Conservation (phyloP, 169 alveolate species). For the Perkinsus marinus region DNA sequence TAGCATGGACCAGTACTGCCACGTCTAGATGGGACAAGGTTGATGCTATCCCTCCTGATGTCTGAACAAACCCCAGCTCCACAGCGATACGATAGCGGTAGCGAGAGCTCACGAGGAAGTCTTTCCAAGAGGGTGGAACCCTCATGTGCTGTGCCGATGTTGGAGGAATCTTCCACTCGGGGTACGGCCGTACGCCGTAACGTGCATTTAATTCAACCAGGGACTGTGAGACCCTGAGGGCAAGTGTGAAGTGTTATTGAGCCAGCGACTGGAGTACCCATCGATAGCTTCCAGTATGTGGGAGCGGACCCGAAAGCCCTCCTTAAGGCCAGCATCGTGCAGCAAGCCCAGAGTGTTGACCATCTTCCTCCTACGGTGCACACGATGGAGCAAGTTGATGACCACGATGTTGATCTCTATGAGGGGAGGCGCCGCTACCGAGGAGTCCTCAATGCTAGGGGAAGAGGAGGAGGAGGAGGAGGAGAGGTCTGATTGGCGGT, state of each 20-base stretch:
- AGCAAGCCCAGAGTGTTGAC: not conserved
- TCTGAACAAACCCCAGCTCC: not conserved
- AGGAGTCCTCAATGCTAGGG: not conserved
- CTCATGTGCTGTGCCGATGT: not conserved
- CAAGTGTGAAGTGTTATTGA: not conserved
- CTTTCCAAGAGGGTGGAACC: not conserved
- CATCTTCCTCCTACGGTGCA: not conserved
- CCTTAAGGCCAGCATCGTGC: not conserved
- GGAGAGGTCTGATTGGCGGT: not conserved
- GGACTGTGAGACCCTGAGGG: not conserved
- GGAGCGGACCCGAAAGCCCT: not conserved
- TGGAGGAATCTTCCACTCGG: not conserved
- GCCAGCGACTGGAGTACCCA: not conserved
- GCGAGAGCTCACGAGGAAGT: not conserved
- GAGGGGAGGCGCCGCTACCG: not conserved
- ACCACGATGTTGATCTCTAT: not conserved
- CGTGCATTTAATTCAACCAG: not conserved
- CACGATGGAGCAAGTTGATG: not conserved
- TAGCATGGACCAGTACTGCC: not conserved
- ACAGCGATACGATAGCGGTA: not conserved
- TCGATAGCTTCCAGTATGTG: not conserved
- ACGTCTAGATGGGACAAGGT: not conserved
- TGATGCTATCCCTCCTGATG: not conserved
- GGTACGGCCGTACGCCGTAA: not conserved
- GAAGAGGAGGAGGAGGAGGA: not conserved